Percentiles rank a stretch among this genome's conserved stretches.
Conservation (phyloP, 129 eudicot genomes). For the Apium graveolens region DNA sequence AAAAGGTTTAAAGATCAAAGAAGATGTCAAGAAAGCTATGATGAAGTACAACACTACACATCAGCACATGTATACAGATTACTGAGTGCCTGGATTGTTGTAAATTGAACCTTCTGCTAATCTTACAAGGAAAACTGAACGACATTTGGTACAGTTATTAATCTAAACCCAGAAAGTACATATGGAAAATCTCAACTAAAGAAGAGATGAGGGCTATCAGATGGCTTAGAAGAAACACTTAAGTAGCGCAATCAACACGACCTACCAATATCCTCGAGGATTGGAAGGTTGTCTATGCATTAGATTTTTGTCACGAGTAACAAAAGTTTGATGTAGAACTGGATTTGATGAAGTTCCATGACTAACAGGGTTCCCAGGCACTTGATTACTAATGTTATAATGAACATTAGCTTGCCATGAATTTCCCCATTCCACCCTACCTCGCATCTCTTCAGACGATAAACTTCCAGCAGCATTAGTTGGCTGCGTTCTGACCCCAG, state of each 20-base stretch:
- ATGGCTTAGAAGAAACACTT: neutral
- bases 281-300: neutral
- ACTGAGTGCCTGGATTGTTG: neutral
- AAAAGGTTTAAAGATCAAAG: neutral
- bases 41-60: neutral
- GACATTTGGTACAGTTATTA: neutral
- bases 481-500: neutral
- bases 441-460: neutral
- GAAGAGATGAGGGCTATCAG: neutral
- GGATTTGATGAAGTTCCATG: neutral
- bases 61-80: neutral
- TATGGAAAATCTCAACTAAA: neutral
- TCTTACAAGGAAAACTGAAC: neutral
- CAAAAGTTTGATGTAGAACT: neutral
- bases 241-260: neutral
- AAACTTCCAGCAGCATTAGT: neutral
- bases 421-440: neutral
- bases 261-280: slow-evolving; percentile 1
- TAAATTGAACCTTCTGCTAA: neutral
- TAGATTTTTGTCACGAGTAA: neutral
- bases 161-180: neutral
- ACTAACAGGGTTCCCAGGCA: neutral
- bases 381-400: neutral
- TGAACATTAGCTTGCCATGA: neutral
- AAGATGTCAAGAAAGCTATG: neutral